Percentiles rank a stretch among this genome's conserved stretches.
These are phyloP conservation scores for Trichophyton equinum DNA, from an alignment of 2,329 filamentous ascomycete genomes.

Conservation along the genomic window DNA sequence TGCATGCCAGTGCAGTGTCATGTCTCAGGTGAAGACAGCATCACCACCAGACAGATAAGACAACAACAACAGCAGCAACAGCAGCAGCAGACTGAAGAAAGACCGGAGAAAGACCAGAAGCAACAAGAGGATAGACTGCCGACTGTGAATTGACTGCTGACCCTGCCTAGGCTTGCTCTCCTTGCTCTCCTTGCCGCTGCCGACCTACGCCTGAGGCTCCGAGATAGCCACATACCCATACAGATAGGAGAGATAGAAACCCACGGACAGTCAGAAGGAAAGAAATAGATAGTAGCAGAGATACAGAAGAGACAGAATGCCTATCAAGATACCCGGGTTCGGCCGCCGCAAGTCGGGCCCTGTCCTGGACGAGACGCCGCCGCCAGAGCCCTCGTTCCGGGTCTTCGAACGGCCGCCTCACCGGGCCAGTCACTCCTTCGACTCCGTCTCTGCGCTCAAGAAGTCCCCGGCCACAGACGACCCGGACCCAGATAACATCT, in stretches of 20 bases:
- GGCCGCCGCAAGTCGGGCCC: conserved; percentile 44
- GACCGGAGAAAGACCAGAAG: too few species aligned
- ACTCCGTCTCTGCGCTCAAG: conserved; percentile 28
- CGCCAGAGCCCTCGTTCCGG: conserved; percentile 38
- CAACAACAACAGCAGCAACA: neutral
- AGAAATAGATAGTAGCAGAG: neutral
- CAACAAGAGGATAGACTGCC: neutral
- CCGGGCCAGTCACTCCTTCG: conserved; percentile 32
- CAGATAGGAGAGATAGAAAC: too few species aligned
- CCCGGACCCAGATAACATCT: conserved; percentile 27
- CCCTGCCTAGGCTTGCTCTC: neutral
- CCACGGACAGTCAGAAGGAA: too few species aligned
- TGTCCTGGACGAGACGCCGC: conserved; percentile 37
- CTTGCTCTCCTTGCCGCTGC: neutral
- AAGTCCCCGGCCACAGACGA: conserved; percentile 24
- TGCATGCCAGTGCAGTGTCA: neutral
- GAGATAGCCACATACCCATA: neutral
- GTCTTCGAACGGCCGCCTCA: conserved; percentile 40
- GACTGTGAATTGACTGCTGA: conserved; percentile 1
- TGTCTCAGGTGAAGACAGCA: neutral
- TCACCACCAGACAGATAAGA: neutral
- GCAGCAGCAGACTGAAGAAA: neutral
- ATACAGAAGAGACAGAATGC: conserved; percentile 27
- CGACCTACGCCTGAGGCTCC: neutral
- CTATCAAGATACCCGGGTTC: conserved; percentile 44